These are phyloP conservation scores for Cordyceps javanica DNA, from an alignment of 2,329 filamentous ascomycete genomes.

Conservation along the genomic window DNA sequence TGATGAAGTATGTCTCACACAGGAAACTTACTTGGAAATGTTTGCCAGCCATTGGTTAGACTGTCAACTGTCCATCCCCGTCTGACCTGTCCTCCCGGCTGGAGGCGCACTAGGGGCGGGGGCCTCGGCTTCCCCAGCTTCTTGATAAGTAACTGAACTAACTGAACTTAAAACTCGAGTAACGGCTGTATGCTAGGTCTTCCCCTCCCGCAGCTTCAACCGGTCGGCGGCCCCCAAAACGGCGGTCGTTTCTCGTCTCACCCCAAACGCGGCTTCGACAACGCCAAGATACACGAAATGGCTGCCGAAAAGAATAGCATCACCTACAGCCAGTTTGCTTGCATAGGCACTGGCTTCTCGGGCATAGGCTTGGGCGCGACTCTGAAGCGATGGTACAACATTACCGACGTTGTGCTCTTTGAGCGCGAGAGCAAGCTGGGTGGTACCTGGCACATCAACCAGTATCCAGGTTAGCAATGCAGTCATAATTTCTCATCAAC, in stretches of 20 bases:
- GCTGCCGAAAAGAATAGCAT: constrained; percentile 6
- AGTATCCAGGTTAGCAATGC: constrained; percentile 44
- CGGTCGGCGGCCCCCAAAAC: background rate
- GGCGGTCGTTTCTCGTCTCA: background rate
- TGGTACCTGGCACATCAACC: constrained; percentile 59
- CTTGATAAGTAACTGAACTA: background rate
- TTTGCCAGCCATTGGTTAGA: background rate
- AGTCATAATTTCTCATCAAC: too few relatives aligned
- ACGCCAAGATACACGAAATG: background rate
- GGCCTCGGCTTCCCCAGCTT: constrained; percentile 3
- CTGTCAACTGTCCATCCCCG: background rate
- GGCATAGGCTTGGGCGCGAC: constrained; percentile 56
- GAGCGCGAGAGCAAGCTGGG: constrained; percentile 52
- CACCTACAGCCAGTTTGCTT: constrained; percentile 33
- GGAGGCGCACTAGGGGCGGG: constrained; percentile 4
- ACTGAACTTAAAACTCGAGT: background rate
- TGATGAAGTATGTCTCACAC: background rate
- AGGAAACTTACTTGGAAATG: too few relatives aligned
- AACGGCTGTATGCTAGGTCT: background rate
- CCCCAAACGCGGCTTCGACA: background rate
- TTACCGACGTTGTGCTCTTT: constrained; percentile 55
- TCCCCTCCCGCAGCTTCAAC: background rate
- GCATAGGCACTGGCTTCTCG: constrained; percentile 55
- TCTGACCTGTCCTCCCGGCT: background rate
- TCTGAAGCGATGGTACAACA: constrained; percentile 50